Percentiles rank a stretch among this genome's conserved stretches.
phyloP scores from a whole-genome alignment of 164 flowering plant species.

The Nymphaea colorata region DNA sequence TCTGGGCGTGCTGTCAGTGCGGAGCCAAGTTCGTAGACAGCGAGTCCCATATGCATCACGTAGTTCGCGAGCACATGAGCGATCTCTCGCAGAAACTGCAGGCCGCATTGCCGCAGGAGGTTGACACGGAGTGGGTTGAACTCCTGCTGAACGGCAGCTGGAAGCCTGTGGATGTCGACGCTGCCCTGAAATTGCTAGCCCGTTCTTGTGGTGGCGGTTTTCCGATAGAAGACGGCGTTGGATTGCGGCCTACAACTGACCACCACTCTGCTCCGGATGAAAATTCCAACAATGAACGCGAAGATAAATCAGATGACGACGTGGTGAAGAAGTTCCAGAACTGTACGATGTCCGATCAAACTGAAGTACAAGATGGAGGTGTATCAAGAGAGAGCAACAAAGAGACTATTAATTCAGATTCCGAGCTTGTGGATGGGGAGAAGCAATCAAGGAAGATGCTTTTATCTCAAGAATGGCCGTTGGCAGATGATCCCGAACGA shows the following conservation, averaged over 20 bases:
- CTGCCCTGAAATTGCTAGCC: slow-evolving; percentile 50
- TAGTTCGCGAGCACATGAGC: slow-evolving; percentile 73
- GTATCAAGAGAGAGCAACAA: background rate
- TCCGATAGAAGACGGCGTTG: background rate
- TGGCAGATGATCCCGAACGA: slow-evolving; percentile 74
- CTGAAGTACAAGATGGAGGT: background rate
- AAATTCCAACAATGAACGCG: background rate
- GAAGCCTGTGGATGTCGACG: slow-evolving; percentile 74
- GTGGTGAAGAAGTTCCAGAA: background rate
- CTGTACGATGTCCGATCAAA: background rate
- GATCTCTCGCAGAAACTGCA: slow-evolving; percentile 56
- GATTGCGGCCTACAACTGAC: background rate
- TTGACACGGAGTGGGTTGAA: slow-evolving; percentile 67
- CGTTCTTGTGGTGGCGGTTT: background rate
- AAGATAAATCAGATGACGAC: background rate
- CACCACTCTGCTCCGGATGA: background rate
- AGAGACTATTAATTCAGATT: background rate
- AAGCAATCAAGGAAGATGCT: background rate
- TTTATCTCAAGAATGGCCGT: slow-evolving; percentile 38
- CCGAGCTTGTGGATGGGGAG: background rate
- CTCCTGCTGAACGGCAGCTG: slow-evolving; percentile 70
- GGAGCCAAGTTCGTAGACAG: slow-evolving; percentile 49
- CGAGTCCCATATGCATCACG: slow-evolving; percentile 62
- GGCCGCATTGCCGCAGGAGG: slow-evolving; percentile 48
- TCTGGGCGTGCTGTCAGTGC: slow-evolving; percentile 81